A percentile compares a stretch with the other conserved stretches of the same genome.
These are phyloP conservation scores for Saccharomyces pastorianus DNA, from an alignment of 1,139 yeast species.

Conservation along the genomic window DNA sequence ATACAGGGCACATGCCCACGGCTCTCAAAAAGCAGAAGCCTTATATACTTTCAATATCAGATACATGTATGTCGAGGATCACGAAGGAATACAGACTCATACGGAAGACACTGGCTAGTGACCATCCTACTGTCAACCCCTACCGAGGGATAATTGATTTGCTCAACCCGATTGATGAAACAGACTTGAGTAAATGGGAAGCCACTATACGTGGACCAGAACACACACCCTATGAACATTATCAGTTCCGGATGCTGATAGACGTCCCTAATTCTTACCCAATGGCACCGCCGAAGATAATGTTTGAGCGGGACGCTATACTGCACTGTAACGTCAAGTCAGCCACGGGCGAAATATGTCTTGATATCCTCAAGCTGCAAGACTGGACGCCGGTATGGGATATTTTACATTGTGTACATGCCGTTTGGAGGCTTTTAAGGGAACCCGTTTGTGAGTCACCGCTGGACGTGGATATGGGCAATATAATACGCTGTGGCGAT, in stretches of 20 bases:
- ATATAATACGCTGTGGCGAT: conserved; percentile 55
- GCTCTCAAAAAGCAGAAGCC: too few species aligned
- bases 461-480: conserved; percentile 76
- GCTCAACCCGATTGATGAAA: conserved; percentile 38
- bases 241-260: conserved; percentile 51
- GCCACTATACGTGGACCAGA: conserved; percentile 53
- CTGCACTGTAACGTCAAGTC: conserved; percentile 73
- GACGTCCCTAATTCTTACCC: conserved; percentile 55
- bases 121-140: conserved; percentile 23
- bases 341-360: conserved; percentile 68
- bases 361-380: conserved; percentile 60
- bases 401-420: conserved; percentile 57
- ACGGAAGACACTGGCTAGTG: conserved; percentile 30
- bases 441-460: conserved; percentile 87
- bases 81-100: conserved; percentile 38
- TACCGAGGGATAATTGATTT: conserved; percentile 33
- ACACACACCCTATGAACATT: conserved; percentile 47
- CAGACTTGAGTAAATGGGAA: conserved; percentile 48
- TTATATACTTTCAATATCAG: too few species aligned
- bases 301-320: conserved; percentile 43
- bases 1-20: too few species aligned
- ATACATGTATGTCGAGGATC: conserved; percentile 13
- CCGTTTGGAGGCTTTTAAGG: conserved; percentile 58
- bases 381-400: conserved; percentile 90
- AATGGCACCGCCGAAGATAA: conserved; percentile 55